phyloP scores from a whole-genome alignment of 805 yeast species.

The Komagataella ulmi region DNA sequence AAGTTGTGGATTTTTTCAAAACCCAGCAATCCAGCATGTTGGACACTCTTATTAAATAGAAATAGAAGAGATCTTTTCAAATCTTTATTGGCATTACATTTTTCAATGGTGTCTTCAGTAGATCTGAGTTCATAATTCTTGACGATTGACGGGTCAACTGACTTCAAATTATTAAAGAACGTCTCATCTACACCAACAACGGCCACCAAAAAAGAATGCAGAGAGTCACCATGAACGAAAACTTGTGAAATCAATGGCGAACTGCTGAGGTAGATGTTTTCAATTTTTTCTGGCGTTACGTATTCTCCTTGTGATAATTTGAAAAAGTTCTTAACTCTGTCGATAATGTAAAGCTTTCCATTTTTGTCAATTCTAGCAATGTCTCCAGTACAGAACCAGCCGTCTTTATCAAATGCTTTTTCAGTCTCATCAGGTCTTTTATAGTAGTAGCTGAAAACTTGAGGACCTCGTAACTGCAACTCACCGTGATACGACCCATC shows the following conservation, averaged over 20 bases:
- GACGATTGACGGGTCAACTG: constrained; percentile 3
- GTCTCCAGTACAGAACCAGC: constrained; percentile 55
- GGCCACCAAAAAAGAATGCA: constrained; percentile 42
- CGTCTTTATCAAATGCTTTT: constrained; percentile 37
- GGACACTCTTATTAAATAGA: constrained; percentile 23
- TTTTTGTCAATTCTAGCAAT: constrained; percentile 35
- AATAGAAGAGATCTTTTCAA: constrained; percentile 19
- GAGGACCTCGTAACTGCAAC: constrained; percentile 50
- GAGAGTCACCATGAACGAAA: constrained; percentile 53
- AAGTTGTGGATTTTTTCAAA: constrained; percentile 52
- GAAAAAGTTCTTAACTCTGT: constrained; percentile 70
- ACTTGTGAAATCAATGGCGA: constrained; percentile 35
- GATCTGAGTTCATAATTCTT: constrained; percentile 1
- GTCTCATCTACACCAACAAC: constrained; percentile 42
- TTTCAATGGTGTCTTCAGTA: constrained; percentile 14
- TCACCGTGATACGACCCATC: constrained; percentile 40
- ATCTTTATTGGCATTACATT: constrained; percentile 8
- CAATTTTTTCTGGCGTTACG: constrained; percentile 66
- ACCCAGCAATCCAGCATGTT: constrained; percentile 32
- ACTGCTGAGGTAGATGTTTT: constrained; percentile 42
- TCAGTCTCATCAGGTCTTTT: constrained; percentile 42
- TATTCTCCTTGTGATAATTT: constrained; percentile 57
- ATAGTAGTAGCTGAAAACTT: constrained; percentile 41
- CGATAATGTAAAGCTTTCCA: constrained; percentile 51
- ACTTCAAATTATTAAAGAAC: neutral